phyloP scores from a whole-genome alignment of 331 rosid genomes.

The Dryas integrifolia region DNA sequence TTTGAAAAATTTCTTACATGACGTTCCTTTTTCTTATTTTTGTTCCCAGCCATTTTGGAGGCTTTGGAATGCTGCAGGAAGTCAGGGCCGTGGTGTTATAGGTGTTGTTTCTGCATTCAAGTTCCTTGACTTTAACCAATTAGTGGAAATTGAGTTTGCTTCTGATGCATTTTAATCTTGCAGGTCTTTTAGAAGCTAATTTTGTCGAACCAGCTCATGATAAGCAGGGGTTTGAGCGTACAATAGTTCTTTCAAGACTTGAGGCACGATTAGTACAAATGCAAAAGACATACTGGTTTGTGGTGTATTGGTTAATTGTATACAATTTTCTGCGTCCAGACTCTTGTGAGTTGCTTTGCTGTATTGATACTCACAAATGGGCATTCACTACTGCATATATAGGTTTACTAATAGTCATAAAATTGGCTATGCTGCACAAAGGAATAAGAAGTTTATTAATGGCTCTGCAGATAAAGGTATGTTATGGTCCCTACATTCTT shows the following conservation, averaged over 20 bases:
- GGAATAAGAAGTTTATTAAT: slow-evolving; percentile 27
- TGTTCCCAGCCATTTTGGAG: slow-evolving; percentile 93
- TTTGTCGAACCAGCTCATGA: slow-evolving; percentile 89
- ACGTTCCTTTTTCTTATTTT: slow-evolving; percentile 6
- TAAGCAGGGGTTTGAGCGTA: slow-evolving; percentile 81
- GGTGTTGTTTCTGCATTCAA: slow-evolving; percentile 45
- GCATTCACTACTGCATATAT: slow-evolving; percentile 14
- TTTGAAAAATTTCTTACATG: slow-evolving; percentile 18
- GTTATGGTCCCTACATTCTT: slow-evolving; percentile 24
- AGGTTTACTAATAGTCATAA: slow-evolving; percentile 63
- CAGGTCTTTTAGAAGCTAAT: slow-evolving; percentile 97
- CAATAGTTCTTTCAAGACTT: slow-evolving; percentile 64
- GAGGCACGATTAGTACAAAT: slow-evolving; percentile 65
- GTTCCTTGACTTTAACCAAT: slow-evolving; percentile 10
- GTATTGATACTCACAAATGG: slow-evolving; percentile 16
- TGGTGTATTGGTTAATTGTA: slow-evolving; percentile 11
- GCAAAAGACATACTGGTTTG: slow-evolving; percentile 92
- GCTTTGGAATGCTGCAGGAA: slow-evolving; percentile 97
- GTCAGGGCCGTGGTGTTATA: slow-evolving; percentile 97
- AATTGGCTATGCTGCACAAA: slow-evolving; percentile 75
- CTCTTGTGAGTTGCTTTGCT: slow-evolving; percentile 5
- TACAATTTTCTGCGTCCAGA: not conserved
- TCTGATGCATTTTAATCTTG: slow-evolving; percentile 26
- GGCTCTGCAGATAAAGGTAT: slow-evolving; percentile 53
- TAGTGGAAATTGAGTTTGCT: not conserved